Evolutionary conservation across 768 basidiomycete genomes (phyloP).

Genomic region (Leucogyrophana mollusca): DNA sequence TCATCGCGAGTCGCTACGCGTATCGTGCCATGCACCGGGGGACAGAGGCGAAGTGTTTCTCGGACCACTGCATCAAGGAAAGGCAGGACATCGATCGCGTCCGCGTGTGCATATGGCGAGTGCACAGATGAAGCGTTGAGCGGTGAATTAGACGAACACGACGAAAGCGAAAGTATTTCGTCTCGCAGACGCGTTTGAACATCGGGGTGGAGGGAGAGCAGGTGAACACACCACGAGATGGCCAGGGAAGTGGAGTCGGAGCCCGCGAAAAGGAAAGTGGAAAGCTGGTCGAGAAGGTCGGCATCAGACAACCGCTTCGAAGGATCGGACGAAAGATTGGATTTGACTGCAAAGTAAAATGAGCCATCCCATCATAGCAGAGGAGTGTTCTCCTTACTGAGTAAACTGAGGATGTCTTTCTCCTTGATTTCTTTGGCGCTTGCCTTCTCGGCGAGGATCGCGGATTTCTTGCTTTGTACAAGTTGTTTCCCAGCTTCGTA

Average conservation of each 20-base stretch:
- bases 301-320: slow-evolving; percentile 53
- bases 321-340: slow-evolving; percentile 49
- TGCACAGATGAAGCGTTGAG: slow-evolving; percentile 9
- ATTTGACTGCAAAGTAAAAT: slow-evolving; percentile 47
- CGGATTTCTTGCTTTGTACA: slow-evolving; percentile 40
- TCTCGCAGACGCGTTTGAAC: slow-evolving; percentile 55
- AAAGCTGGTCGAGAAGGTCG: slow-evolving; percentile 62
- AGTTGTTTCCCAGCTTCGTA: slow-evolving; percentile 40
- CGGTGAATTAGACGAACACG: slow-evolving; percentile 13
- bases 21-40: slow-evolving; percentile 57
- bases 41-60: slow-evolving; percentile 54
- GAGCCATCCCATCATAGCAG: slow-evolving; percentile 1
- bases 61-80: slow-evolving; percentile 58
- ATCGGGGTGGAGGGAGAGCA: slow-evolving; percentile 51
- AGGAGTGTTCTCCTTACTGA: slow-evolving; percentile 36
- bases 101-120: slow-evolving; percentile 24
- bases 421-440: slow-evolving; percentile 28
- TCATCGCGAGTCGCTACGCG: slow-evolving; percentile 56
- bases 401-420: slow-evolving; percentile 48
- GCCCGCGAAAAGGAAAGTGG: slow-evolving; percentile 65
- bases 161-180: slow-evolving; percentile 35
- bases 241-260: slow-evolving; percentile 59
- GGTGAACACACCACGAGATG: slow-evolving; percentile 57
- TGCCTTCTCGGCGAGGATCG: slow-evolving; percentile 34
- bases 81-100: slow-evolving; percentile 39